Evolutionary conservation across 768 basidiomycete genomes (phyloP), one percentile per base, ranked within the genome.

Genomic region (Hygrocybe coccinea): DNA sequence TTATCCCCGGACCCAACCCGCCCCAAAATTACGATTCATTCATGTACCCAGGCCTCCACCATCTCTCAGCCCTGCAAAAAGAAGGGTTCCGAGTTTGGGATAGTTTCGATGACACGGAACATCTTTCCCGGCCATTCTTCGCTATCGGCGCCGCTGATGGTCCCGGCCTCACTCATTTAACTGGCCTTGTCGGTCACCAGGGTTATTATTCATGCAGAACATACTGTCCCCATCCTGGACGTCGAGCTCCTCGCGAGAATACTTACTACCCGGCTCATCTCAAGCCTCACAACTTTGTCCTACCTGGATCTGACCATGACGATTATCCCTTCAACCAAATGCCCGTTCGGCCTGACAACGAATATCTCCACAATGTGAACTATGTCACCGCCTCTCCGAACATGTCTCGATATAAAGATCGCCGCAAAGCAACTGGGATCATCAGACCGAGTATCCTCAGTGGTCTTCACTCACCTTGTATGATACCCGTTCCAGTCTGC

Each of bases 1-100:
- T 72, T 19, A 67, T 75, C 47, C 71, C 71, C n/a, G 73, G 76
- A 1, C 73, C 73, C 0, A 29, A 29, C 21, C 70, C 71, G 33
- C 72, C 72, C 2, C 69, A 72, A 45, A 60, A 65, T 47, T 39
- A 68, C 4, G 74, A 77, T 24, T 71, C 71, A 2, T 76, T 65
- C 54, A 47, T 71, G 0, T 74, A 67, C 51, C 64, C 62, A 0
- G 59, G 65, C 12, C 57, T 77, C 8, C 61, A 71, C 51, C 71
- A 76, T 59, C 53, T 75, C 9, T 61, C 69, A 1, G 72, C 71
- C 1, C n/a, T 74, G 22, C 29, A 29, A 29, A 29, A 29, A 29
- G 29, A 29, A 29, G 29, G 29, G 29, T 29, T 29, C 29, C 29
- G 29, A 29, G 29, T 29, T 29, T 29, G 29, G 29, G 29, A 29